These are phyloP conservation scores for Moringa oleifera DNA, from an alignment of 345 rosid species.

Conservation along the genomic window DNA sequence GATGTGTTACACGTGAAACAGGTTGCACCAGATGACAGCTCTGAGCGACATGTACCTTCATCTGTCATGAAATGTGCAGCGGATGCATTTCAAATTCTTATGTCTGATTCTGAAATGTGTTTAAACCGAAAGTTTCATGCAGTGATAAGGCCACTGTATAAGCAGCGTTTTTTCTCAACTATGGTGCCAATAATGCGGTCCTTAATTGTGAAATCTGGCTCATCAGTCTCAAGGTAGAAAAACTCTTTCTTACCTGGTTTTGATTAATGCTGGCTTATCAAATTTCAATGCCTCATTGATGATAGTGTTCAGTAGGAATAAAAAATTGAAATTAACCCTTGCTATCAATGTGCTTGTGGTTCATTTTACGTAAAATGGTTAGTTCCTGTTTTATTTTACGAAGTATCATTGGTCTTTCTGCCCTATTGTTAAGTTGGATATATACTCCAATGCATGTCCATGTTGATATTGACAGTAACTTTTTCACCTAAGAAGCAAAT, in stretches of 20 bases:
- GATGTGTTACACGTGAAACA: conserved; percentile 18
- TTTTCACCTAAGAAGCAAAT: too few species aligned
- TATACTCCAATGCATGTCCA: not conserved
- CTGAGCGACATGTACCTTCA: conserved; percentile 22
- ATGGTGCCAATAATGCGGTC: conserved; percentile 66
- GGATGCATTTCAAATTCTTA: conserved; percentile 75
- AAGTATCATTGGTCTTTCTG: not conserved
- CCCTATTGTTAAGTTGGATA: not conserved
- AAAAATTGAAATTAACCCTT: too few species aligned
- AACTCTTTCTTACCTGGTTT: conserved; percentile 5
- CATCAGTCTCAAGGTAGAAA: conserved; percentile 51
- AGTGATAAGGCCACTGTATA: conserved; percentile 75
- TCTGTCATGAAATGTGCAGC: conserved; percentile 62
- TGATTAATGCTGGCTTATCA: conserved; percentile 3
- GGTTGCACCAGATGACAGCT: conserved; percentile 15
- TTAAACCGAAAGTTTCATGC: conserved; percentile 70
- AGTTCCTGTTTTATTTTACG: too few species aligned
- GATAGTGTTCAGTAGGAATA: too few species aligned
- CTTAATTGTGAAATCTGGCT: conserved; percentile 42
- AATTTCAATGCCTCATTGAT: not conserved
- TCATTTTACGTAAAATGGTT: too few species aligned
- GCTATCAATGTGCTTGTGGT: not conserved
- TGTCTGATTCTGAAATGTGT: conserved; percentile 70
- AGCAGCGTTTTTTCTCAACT: conserved; percentile 75
- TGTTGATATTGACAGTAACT: too few species aligned